A percentile compares a stretch with the other conserved stretches of the same genome.
These are phyloP conservation scores for Tephrocybe sp. DNA, from an alignment of 768 basidiomycete genomes.

Conservation along the genomic window DNA sequence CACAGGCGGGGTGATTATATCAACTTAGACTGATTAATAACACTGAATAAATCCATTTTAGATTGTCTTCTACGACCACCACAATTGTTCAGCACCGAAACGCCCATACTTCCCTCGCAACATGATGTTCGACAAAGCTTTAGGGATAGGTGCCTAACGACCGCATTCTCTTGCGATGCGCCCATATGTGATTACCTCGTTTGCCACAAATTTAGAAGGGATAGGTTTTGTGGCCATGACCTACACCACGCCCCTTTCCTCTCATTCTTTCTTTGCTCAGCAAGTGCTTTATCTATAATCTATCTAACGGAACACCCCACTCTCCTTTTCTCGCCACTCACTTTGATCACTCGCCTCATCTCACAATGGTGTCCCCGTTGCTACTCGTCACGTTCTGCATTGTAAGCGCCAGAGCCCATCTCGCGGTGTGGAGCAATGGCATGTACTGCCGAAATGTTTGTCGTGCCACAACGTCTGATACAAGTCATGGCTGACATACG, in stretches of 20 bases:
- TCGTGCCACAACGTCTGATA: neutral
- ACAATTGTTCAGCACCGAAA: too few relatives aligned
- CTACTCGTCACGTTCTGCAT: slow-evolving; percentile 7
- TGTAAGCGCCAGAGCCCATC: slow-evolving; percentile 32
- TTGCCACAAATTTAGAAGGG: too few relatives aligned
- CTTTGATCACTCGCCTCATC: neutral
- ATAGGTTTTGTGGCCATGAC: too few relatives aligned
- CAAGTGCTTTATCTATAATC: slow-evolving; percentile 1
- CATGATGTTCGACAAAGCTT: too few relatives aligned
- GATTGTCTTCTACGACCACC: too few relatives aligned
- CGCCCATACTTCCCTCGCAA: too few relatives aligned
- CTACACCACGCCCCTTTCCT: neutral
- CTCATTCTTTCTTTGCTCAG: neutral
- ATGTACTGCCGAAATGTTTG: slow-evolving; percentile 48
- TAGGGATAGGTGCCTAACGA: too few relatives aligned
- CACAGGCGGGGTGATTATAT: too few relatives aligned
- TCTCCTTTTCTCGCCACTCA: slow-evolving; percentile 8
- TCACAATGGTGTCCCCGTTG: slow-evolving; percentile 6
- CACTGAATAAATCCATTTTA: too few relatives aligned
- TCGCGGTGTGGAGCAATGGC: slow-evolving; percentile 38
- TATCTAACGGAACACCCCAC: slow-evolving; percentile 14
- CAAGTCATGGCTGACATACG: neutral
- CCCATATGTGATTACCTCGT: neutral
- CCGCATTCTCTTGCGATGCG: neutral
- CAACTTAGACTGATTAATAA: too few relatives aligned